A percentile compares a stretch with the other conserved stretches of the same genome.
These are phyloP conservation scores for Fusarium avenaceum DNA, from an alignment of 2,329 filamentous ascomycete genomes.

Conservation along the genomic window DNA sequence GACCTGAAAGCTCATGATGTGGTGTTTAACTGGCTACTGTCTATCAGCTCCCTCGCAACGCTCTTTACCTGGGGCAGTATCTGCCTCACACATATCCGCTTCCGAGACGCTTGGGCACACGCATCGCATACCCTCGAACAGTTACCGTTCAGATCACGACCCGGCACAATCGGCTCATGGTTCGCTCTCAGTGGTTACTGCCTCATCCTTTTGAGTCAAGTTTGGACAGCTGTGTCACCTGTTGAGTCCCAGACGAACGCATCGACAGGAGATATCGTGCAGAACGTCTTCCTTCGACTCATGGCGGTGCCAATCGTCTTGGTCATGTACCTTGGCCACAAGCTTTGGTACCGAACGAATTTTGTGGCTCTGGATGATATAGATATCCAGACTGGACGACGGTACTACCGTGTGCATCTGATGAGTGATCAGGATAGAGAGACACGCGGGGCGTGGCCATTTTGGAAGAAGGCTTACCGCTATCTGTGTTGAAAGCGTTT, in stretches of 20 bases:
- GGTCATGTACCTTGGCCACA: slow-evolving; percentile 79
- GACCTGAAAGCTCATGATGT: slow-evolving; percentile 69
- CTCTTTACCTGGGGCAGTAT: slow-evolving; percentile 87
- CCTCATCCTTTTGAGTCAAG: slow-evolving; percentile 82
- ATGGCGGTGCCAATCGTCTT: slow-evolving; percentile 78
- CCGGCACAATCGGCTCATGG: slow-evolving; percentile 84
- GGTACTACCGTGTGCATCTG: slow-evolving; percentile 84
- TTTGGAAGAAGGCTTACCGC: slow-evolving; percentile 82
- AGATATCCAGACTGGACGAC: slow-evolving; percentile 86
- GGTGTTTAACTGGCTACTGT: slow-evolving; percentile 84
- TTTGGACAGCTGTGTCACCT: slow-evolving; percentile 87
- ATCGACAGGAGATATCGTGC: slow-evolving; percentile 61
- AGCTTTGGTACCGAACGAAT: slow-evolving; percentile 70
- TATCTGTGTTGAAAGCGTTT: slow-evolving; percentile 69
- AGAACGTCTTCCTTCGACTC: slow-evolving; percentile 79
- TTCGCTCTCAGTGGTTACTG: slow-evolving; percentile 81
- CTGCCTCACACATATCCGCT: slow-evolving; percentile 91
- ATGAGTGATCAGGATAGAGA: slow-evolving; percentile 83
- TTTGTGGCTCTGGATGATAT: slow-evolving; percentile 76
- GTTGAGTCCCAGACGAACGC: slow-evolving; percentile 63
- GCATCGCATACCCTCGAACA: slow-evolving; percentile 78
- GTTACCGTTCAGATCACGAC: slow-evolving; percentile 83
- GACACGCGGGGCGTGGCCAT: slow-evolving; percentile 78
- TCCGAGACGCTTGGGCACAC: slow-evolving; percentile 79
- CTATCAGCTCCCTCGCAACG: slow-evolving; percentile 77